Evolutionary conservation across 1,139 yeast species (phyloP), one percentile per base, ranked within the genome.

Genomic region (Pichia sp.): DNA sequence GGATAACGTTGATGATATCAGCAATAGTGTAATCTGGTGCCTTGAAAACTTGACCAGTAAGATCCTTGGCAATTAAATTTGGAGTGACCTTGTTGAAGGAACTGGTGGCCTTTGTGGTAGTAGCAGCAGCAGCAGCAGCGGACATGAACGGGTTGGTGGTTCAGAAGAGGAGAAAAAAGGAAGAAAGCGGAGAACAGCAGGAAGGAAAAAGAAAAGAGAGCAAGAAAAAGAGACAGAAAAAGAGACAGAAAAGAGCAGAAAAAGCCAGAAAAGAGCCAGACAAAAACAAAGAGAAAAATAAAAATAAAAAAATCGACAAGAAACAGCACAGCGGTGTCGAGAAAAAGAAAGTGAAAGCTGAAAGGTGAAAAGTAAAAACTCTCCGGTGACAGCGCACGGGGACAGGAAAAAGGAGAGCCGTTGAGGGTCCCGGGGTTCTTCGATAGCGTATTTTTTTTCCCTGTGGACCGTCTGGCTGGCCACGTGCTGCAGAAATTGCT

Each of bases 21-120:
- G 80, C 80, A 60, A 83, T 80, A 50, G 88, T 66, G 65, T 68
- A 80, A 55, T 80, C 85, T 23, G 93, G 93, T 9, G 78, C 89
- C 42, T 70, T 72, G 60, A 81, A 84, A 45, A 69, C 76, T 42
- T 78, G 68, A 28, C 93, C 94, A 55, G 64, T 59, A 37, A 83
- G 73, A 60, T 80, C 79, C 43, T 70, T 62, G 35, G 79, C 76
- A n/a, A 70, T 64, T 45, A 49, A 23, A 19, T 48, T 36, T 14
- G 34, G 27, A 3, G 49, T 42, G 18, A 43, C 41, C 23, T 46
- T 41, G 4, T 46, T 35, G n/a, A n/a, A n/a, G n/a, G n/a, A n/a
- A n/a, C n/a, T n/a, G 6, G 28, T 9, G n/a, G 23, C 19, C 3
- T n/a, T 29, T 20, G 13, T 29, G 2, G 33, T 30, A 14, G 29